Conservation (phyloP, 208 protist species). For the Naegleria gruberi region DNA sequence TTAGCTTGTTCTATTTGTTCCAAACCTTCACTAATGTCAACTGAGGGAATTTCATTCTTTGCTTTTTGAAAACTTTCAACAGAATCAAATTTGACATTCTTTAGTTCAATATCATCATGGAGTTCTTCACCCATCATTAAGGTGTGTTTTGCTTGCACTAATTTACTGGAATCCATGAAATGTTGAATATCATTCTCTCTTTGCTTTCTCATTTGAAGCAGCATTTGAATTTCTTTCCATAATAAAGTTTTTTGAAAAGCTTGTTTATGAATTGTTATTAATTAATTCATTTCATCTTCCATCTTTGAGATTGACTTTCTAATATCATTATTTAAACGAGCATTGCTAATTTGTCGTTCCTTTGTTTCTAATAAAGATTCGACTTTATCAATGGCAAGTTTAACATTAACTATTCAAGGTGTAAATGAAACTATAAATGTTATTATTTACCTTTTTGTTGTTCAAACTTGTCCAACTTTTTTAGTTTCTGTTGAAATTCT, state of each 20-base stretch:
- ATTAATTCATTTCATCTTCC: not conserved
- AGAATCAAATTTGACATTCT: not conserved
- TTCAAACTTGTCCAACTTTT: not conserved
- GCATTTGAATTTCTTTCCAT: not conserved
- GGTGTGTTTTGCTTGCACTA: not conserved
- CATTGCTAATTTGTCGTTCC: not conserved
- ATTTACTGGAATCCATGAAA: not conserved
- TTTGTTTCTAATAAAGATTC: not conserved
- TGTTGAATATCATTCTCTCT: not conserved
- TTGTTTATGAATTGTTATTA: not conserved
- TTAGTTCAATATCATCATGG: not conserved
- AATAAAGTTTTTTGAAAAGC: not conserved
- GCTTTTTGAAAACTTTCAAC: not conserved
- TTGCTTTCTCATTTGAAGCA: not conserved
- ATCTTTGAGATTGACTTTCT: not conserved
- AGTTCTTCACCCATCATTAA: not conserved
- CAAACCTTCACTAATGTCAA: not conserved
- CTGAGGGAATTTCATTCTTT: not conserved
- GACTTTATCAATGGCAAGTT: not conserved
- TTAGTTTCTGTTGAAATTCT: not conserved
- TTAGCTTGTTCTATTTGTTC: not conserved
- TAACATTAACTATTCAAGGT: not conserved
- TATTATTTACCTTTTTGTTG: not conserved
- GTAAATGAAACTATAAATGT: not conserved
- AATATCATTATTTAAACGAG: not conserved